Evolutionary conservation across 768 basidiomycete species (phyloP), one percentile per base, ranked within the genome.

Genomic region (Neoboletus subvelutipes): DNA sequence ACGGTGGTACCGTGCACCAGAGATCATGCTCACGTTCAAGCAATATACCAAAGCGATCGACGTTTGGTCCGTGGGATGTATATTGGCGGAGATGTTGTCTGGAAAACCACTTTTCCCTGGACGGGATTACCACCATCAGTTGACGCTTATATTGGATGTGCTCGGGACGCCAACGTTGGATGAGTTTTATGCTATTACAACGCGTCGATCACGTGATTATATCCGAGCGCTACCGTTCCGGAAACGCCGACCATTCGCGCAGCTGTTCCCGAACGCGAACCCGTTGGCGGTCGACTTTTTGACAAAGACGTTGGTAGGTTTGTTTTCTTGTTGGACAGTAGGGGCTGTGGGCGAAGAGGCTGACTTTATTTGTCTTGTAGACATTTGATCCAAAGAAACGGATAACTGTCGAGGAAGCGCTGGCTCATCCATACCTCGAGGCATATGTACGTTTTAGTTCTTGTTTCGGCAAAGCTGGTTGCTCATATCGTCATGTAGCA

Each of bases 1-100:
- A 26, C 81, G 97, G 64, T 99, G 97, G 97, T 99, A 98, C 69
- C 86, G 97, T 37, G 97, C 97, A 0, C 97, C 97, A 0, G 97
- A 99, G 72, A 95, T 99, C 76, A 99, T 99, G 97, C 81, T 99
- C 50, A 97, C 94, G 11, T 98, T 98, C 81, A 96, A 97, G 71
- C 90, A 97, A 71, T 99, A 99, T 76, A 96, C 95, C 50, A 94
- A 94, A 77, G 90, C 90, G n/a, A 91, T 92, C 60, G 90, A 92
- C 64, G 81, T 92, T 20, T 92, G 90, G 90, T 90, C 88, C 11
- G 88, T 92, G 33, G 90, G 90, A 24, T 92, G 90, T 65, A 90
- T 92, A 66, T 79, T 94, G 26, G 94, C 95, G 1, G 96, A 98
- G 78, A 98, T 98, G 95, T 78, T 98, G n/a, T 90, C 86, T 18